Percentiles rank a stretch among this genome's conserved stretches.
These are phyloP conservation scores for Eucommia ulmoides DNA, from an alignment of 257 asterid genomes.

Conservation along the genomic window DNA sequence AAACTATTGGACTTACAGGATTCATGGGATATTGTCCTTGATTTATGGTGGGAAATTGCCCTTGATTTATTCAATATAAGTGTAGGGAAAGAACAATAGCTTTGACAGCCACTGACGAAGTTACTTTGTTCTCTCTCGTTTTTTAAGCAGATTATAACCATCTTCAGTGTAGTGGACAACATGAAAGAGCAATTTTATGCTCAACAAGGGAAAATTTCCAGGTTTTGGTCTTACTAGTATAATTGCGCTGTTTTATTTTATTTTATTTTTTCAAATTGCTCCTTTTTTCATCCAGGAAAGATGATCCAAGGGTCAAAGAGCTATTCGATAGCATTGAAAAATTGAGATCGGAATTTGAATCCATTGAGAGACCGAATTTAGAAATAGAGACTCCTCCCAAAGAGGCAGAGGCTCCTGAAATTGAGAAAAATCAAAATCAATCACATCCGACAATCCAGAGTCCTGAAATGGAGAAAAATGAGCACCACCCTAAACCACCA, in stretches of 20 bases:
- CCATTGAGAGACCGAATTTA: conserved; percentile 70
- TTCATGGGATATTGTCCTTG: too few species aligned
- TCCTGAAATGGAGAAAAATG: conserved; percentile 19
- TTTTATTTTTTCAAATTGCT: conserved; percentile 2
- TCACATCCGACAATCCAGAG: conserved; percentile 21
- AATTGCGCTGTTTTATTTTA: conserved; percentile 5
- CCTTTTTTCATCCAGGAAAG: conserved; percentile 43
- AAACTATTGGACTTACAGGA: too few species aligned
- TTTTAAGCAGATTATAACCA: conserved; percentile 57
- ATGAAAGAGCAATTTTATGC: conserved; percentile 78
- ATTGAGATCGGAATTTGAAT: conserved; percentile 61
- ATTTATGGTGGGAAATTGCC: too few species aligned
- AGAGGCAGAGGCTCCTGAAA: conserved; percentile 26
- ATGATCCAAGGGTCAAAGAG: conserved; percentile 49
- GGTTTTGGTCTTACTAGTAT: conserved; percentile 44
- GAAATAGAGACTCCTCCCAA: conserved; percentile 65
- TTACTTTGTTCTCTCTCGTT: neutral
- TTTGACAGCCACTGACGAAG: too few species aligned
- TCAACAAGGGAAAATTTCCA: conserved; percentile 45
- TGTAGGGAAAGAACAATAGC: too few species aligned
- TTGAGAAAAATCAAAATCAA: conserved; percentile 27
- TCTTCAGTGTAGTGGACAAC: conserved; percentile 82
- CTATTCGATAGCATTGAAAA: conserved; percentile 63
- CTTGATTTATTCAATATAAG: too few species aligned
- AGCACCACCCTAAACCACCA: conserved; percentile 16